A percentile compares a stretch with the other conserved stretches of the same genome.
phyloP scores from a whole-genome alignment of 2,329 filamentous ascomycete species.

The Botrytis medusae region DNA sequence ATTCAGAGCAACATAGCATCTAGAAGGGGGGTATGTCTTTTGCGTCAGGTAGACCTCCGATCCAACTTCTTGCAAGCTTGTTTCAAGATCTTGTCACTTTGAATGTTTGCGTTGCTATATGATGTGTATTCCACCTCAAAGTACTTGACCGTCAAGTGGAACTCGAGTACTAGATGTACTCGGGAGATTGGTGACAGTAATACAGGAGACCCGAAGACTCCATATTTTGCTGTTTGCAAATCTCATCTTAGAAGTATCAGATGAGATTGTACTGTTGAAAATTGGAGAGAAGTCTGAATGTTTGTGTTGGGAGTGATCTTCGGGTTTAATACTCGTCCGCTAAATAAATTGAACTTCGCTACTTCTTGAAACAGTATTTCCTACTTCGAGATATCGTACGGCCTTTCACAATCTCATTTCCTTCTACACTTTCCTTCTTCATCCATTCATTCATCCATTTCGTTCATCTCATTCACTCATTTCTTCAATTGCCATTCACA shows the following conservation, averaged over 20 bases:
- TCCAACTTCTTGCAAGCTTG: not conserved
- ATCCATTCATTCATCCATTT: not conserved
- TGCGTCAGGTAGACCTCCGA: no score
- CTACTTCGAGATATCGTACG: not conserved
- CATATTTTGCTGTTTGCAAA: not conserved
- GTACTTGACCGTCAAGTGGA: not conserved
- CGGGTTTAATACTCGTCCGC: not conserved
- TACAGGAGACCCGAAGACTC: not conserved
- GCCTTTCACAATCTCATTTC: not conserved
- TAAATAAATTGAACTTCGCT: conserved; percentile 4
- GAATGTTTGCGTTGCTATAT: not conserved
- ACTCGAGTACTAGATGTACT: no score
- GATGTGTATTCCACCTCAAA: no score
- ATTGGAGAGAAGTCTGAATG: not conserved
- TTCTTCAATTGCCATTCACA: not conserved
- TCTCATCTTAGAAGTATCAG: not conserved
- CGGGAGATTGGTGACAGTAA: not conserved
- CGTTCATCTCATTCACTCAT: not conserved
- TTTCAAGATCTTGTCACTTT: not conserved
- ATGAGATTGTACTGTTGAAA: not conserved
- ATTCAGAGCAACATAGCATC: not conserved
- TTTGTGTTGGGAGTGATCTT: not conserved
- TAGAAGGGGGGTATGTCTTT: not conserved
- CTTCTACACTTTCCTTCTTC: not conserved
- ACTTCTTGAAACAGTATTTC: not conserved